Percentiles rank a stretch among this genome's conserved stretches.
phyloP scores from a whole-genome alignment of 805 yeast genomes.

The Ogataea polymorpha region DNA sequence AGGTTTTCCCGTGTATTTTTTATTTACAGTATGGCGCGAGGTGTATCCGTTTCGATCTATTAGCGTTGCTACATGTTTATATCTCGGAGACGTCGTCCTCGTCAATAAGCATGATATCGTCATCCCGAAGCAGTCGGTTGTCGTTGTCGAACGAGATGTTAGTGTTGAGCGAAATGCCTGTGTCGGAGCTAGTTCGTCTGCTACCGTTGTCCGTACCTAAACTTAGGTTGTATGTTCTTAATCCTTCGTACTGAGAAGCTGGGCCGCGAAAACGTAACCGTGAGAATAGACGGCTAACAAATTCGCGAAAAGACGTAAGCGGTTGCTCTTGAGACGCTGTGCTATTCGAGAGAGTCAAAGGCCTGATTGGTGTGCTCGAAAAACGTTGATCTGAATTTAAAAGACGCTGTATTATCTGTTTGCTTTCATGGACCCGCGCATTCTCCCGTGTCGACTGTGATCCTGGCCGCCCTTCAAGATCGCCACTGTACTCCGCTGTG shows the following conservation, averaged over 20 bases:
- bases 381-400: slow-evolving; percentile 15
- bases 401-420: slow-evolving; percentile 26
- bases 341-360: slow-evolving; percentile 18
- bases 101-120: slow-evolving; percentile 27
- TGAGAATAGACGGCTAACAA: slow-evolving; percentile 1
- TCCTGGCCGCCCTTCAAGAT: slow-evolving; percentile 15
- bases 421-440: slow-evolving; percentile 27
- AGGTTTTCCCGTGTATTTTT: slow-evolving; percentile 1
- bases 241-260: slow-evolving; percentile 15
- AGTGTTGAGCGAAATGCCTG: slow-evolving; percentile 25
- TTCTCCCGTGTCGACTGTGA: slow-evolving; percentile 18
- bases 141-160: slow-evolving; percentile 29
- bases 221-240: slow-evolving; percentile 24
- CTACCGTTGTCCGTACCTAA: slow-evolving; percentile 11
- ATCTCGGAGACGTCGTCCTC: slow-evolving; percentile 17
- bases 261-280: not conserved
- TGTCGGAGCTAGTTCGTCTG: slow-evolving; percentile 22
- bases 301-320: slow-evolving; percentile 1
- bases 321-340: not conserved
- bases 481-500: slow-evolving; percentile 2
- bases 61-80: not conserved
- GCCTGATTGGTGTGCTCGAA: slow-evolving; percentile 15
- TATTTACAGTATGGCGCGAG: slow-evolving; percentile 5
- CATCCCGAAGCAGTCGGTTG: slow-evolving; percentile 29
- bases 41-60: slow-evolving; percentile 2